Evolutionary conservation across 352 stramenopile genomes (phyloP), one percentile per base, ranked within the genome.

Genomic region (Pythium biforme): DNA sequence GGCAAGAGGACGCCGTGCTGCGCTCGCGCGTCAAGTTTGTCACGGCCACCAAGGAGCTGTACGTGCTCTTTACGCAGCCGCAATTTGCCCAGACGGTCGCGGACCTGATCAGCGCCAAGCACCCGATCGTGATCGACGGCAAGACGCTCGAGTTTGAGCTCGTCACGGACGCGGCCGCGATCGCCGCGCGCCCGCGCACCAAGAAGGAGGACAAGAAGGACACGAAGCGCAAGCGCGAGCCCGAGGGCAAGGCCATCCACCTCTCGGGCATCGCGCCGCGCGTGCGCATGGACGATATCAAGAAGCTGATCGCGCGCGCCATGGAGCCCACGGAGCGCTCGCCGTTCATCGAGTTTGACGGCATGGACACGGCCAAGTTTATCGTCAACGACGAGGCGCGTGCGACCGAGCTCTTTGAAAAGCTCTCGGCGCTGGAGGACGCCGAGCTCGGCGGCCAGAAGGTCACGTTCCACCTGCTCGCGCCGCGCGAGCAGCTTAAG

Each of bases 301-400:
- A 95, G 79, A 82, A 93, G 66, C 69, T 93, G 4, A 60, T 96
- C 46, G 73, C 78, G 7, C 70, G 62, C 1, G 84, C 78, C 29
- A 74, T 87, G 62, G 78, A 79, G 26, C 62, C 79, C 3, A 61
- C 64, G 4, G 59, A 56, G 34, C 81, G 81, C 40, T 78, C 80
- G 47, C 86, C 84, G 20, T 95, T 83, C 67, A 83, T 95, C 48
- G 81, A 92, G 63, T 95, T 88, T 66, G 77, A 92, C 53, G 86
- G 86, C 20, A 75, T 93, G 45, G 82, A 91, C 69, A 69, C 61
- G 19, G 86, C 86, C 40, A 90, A 79, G 52, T 92, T 94, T 59
- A 78, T 84, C 50, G 62, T 92, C 31, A 68, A 72, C 33, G 76
- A 74, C 64, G 65, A 65, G 15, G 68, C 68, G 29, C 68, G 72